phyloP scores from a whole-genome alignment of 805 yeast genomes.

The Ogataea kodamae region DNA sequence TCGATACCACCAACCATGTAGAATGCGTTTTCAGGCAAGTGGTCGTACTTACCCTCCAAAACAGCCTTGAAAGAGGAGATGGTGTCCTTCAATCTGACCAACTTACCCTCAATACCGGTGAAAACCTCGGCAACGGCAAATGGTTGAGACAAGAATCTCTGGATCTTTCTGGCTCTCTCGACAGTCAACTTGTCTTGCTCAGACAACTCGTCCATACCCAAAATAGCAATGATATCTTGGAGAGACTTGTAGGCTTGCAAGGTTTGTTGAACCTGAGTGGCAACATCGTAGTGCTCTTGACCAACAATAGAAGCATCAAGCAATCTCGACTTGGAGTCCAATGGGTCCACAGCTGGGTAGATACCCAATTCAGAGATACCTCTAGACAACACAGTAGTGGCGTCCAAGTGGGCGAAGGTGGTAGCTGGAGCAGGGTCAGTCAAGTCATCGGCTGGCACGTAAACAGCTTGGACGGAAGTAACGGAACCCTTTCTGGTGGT shows the following conservation, averaged over 20 bases:
- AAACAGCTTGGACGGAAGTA: slow-evolving; percentile 99
- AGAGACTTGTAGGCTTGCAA: slow-evolving; percentile 99
- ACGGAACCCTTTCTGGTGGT: slow-evolving; percentile 99
- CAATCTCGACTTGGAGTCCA: slow-evolving; percentile 98
- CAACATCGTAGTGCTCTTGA: slow-evolving; percentile 97
- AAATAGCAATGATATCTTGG: slow-evolving; percentile 99
- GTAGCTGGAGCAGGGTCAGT: slow-evolving; percentile 99
- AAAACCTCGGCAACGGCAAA: slow-evolving; percentile 99
- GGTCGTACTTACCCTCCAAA: slow-evolving; percentile 97
- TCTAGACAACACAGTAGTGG: slow-evolving; percentile 99
- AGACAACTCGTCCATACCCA: slow-evolving; percentile 99
- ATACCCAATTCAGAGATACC: slow-evolving; percentile 99
- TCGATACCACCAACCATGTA: slow-evolving; percentile 99
- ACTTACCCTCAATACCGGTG: slow-evolving; percentile 99
- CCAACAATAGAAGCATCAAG: slow-evolving; percentile 97
- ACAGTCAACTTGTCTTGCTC: slow-evolving; percentile 98
- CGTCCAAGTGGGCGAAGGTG: slow-evolving; percentile 99
- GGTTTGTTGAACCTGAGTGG: slow-evolving; percentile 94
- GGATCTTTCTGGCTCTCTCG: slow-evolving; percentile 99
- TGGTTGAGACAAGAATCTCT: slow-evolving; percentile 99
- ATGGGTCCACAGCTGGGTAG: slow-evolving; percentile 99
- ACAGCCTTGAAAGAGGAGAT: slow-evolving; percentile 93
- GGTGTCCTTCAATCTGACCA: slow-evolving; percentile 96
- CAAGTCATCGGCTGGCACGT: slow-evolving; percentile 99
- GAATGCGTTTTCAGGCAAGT: slow-evolving; percentile 99